Evolutionary conservation across 2,329 filamentous ascomycete species (phyloP), one percentile per base, ranked within the genome.

Genomic region (Ophiostoma australiae): DNA sequence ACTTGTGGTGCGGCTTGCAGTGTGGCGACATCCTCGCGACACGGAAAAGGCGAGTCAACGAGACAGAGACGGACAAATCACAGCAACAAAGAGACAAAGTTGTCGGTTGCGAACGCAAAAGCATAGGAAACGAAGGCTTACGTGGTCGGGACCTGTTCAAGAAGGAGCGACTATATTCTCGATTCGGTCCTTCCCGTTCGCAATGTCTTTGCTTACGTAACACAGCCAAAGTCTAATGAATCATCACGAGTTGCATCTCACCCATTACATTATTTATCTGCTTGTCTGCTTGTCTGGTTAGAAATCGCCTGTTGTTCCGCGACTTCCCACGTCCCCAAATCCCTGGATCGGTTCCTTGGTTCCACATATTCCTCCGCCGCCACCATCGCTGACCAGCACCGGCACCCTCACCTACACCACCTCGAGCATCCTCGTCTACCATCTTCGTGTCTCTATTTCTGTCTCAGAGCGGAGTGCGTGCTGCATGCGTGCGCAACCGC

Each of bases 401-500:
- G 4, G 39, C 1, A 48, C 5, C 44, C 15, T 48, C 44, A n/a
- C 44, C 44, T 11, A 48, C 5, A n/a, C 5, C 17, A 20, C 17
- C 20, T 48, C 7, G 44, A n/a, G 44, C 44, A n/a, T 7, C 58
- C 27, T 63, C 58, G 31, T 35, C 58, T 20, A 33, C 17, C 52
- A 63, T 65, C 7, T 65, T 27, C 27, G 13, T 31, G 33, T 66
- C 17, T 20, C 20, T n/a, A 33, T 63, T 17, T 23, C 35, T 66
- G 63, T 66, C 63, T 66, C 33, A 37, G 61, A 15, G 63, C 63
- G n/a, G 63, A 39, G 63, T 39, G 63, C 35, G 23, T 65, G 61
- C 61, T 11, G n/a, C 8, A 58, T 63, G 58, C 58, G 58, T 63
- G 63, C 33, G 63, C 63, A 39, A 11, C 33, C 63, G 35, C 33